These are phyloP conservation scores for Dianthus caryophyllus DNA, from an alignment of 148 eudicot species.

Conservation along the genomic window DNA sequence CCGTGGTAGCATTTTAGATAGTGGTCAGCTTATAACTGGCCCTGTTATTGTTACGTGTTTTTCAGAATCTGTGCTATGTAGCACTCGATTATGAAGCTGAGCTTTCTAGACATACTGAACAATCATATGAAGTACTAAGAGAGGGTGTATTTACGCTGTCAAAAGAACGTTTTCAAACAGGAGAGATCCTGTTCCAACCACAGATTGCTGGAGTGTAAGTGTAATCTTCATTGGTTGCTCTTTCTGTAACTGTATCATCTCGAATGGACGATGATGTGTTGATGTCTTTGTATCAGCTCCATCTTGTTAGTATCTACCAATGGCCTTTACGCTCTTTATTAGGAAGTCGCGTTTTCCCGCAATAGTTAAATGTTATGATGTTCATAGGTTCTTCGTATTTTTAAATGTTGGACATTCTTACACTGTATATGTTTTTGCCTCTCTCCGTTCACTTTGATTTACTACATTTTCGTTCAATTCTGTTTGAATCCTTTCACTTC, in stretches of 20 bases:
- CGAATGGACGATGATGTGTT: too few relatives aligned
- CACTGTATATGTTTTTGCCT: too few relatives aligned
- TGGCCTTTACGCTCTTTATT: too few relatives aligned
- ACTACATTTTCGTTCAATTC: too few relatives aligned
- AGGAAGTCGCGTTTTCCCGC: too few relatives aligned
- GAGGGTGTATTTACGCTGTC: slow-evolving; percentile 69
- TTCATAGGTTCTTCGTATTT: too few relatives aligned
- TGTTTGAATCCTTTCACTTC: too few relatives aligned
- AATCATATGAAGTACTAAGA: slow-evolving; percentile 51
- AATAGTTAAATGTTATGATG: too few relatives aligned
- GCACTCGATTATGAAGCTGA: slow-evolving; percentile 87
- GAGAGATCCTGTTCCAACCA: slow-evolving; percentile 87
- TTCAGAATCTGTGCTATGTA: slow-evolving; percentile 85
- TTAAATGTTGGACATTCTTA: too few relatives aligned
- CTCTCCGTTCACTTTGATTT: too few relatives aligned
- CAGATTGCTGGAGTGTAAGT: slow-evolving; percentile 83
- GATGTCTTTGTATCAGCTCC: too few relatives aligned
- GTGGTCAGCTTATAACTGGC: not conserved
- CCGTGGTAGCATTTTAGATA: not conserved
- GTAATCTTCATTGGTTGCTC: not conserved
- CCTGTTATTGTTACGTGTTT: slow-evolving; percentile 5
- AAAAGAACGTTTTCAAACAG: slow-evolving; percentile 84
- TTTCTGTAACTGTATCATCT: not conserved
- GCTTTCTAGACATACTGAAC: slow-evolving; percentile 54
- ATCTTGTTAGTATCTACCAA: too few relatives aligned